Evolutionary conservation across 2,329 filamentous ascomycete genomes (phyloP).

Genomic region (Colletotrichum truncatum): DNA sequence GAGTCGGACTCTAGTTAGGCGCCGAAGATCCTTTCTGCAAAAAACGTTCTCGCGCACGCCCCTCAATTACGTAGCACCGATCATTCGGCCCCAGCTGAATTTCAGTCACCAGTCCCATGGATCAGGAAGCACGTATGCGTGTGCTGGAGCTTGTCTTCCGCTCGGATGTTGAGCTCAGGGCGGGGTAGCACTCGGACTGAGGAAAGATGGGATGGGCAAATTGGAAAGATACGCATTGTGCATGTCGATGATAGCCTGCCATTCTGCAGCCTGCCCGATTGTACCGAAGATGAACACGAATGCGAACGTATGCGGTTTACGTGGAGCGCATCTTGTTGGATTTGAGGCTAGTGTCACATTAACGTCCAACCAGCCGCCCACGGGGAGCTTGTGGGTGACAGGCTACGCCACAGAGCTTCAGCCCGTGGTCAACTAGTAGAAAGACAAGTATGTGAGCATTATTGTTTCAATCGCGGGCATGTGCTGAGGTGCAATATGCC

Average conservation of each 20-base stretch:
- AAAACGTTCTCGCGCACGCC: background rate
- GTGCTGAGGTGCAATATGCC: slow-evolving; percentile 5
- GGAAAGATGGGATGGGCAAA: slow-evolving; percentile 10
- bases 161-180: background rate
- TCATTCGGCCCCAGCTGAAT: slow-evolving; percentile 22
- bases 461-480: background rate
- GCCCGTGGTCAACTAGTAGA: background rate
- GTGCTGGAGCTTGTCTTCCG: slow-evolving; percentile 11
- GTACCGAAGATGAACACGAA: slow-evolving; percentile 15
- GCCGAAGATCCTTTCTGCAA: slow-evolving; percentile 19
- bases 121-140: slow-evolving; percentile 11
- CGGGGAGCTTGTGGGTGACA: background rate
- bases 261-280: slow-evolving; percentile 18
- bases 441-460: background rate
- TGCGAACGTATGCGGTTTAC: slow-evolving; percentile 17
- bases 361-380: background rate
- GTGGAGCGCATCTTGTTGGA: slow-evolving; percentile 11
- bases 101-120: slow-evolving; percentile 21
- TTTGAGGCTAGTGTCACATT: slow-evolving; percentile 16
- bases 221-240: slow-evolving; percentile 2
- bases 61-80: slow-evolving; percentile 27
- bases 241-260: slow-evolving; percentile 12
- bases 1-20: slow-evolving; percentile 10
- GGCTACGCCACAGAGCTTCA: slow-evolving; percentile 1
- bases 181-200: background rate